Conservation (phyloP, 768 basidiomycete genomes). For the Pleurotus salmoneostramineus region DNA sequence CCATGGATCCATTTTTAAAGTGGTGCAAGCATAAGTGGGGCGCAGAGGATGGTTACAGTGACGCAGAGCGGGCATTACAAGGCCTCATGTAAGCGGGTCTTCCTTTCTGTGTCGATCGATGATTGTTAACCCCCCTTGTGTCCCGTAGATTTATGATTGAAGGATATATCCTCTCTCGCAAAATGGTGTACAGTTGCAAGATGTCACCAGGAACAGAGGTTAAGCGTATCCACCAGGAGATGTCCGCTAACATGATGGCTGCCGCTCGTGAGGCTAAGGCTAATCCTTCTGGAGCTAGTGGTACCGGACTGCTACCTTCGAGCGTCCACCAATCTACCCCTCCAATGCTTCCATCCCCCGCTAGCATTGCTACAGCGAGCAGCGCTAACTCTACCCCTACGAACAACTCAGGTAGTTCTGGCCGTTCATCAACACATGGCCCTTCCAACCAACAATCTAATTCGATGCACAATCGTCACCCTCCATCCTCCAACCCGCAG, state of each 20-base stretch:
- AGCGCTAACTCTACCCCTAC: constrained; percentile 80
- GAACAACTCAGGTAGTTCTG: constrained; percentile 53
- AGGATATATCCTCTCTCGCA: constrained; percentile 62
- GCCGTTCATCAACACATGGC: constrained; percentile 30
- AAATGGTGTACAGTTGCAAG: constrained; percentile 35
- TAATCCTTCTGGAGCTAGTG: constrained; percentile 9
- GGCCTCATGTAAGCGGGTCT: constrained; percentile 69
- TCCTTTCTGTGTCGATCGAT: constrained; percentile 19
- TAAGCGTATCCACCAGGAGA: constrained; percentile 4
- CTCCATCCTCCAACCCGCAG: not conserved
- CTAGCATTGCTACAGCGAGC: constrained; percentile 59
- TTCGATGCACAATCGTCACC: constrained; percentile 16
- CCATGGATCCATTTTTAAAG: constrained; percentile 62
- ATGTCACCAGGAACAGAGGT: not conserved
- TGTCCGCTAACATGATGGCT: constrained; percentile 27
- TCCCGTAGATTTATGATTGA: constrained; percentile 71
- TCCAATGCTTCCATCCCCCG: constrained; percentile 78
- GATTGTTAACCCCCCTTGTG: constrained; percentile 23
- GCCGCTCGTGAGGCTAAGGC: constrained; percentile 36
- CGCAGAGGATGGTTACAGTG: constrained; percentile 44
- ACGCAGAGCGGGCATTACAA: constrained; percentile 60
- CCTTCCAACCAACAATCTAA: constrained; percentile 24
- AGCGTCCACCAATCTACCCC: constrained; percentile 44
- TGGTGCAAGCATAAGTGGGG: constrained; percentile 74
- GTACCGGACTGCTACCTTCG: constrained; percentile 21